These are phyloP conservation scores for Fusarium luffae DNA, from an alignment of 2,329 filamentous ascomycete genomes.

Conservation along the genomic window DNA sequence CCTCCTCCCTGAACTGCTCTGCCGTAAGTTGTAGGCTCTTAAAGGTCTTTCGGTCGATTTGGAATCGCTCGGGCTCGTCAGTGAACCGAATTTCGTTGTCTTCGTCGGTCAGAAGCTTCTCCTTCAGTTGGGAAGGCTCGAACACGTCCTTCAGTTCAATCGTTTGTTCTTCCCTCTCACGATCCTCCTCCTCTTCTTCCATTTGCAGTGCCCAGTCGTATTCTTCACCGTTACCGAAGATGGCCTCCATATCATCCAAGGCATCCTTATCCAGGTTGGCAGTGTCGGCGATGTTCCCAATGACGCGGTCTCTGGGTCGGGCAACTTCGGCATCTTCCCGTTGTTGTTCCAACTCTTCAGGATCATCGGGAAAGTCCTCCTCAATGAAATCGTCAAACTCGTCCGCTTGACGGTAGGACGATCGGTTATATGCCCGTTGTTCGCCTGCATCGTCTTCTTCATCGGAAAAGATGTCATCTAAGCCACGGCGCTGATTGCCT, in stretches of 20 bases:
- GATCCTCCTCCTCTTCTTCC: constrained; percentile 86
- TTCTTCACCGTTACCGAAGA: constrained; percentile 95
- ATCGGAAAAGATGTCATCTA: constrained; percentile 95
- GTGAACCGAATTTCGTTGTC: constrained; percentile 90
- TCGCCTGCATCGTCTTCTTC: constrained; percentile 82
- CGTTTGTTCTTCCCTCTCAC: constrained; percentile 80
- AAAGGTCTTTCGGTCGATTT: constrained; percentile 90
- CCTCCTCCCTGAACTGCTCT: constrained; percentile 90
- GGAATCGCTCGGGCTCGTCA: constrained; percentile 94
- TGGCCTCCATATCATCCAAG: constrained; percentile 93
- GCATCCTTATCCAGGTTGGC: constrained; percentile 91
- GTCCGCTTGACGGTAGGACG: constrained; percentile 71
- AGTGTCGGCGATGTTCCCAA: constrained; percentile 78
- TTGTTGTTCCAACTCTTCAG: constrained; percentile 78
- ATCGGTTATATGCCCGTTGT: constrained; percentile 59
- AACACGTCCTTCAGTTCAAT: constrained; percentile 98
- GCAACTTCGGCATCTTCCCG: constrained; percentile 91
- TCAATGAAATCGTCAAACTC: constrained; percentile 98
- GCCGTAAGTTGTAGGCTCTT: constrained; percentile 81
- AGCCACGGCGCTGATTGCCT: constrained; percentile 72
- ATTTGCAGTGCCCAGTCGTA: constrained; percentile 94
- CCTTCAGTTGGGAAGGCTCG: constrained; percentile 92
- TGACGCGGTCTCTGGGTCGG: constrained; percentile 77
- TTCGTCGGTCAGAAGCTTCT: constrained; percentile 94
- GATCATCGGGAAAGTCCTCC: constrained; percentile 90